These are phyloP conservation scores for Metschnikowia reukaufii DNA, from an alignment of 805 yeast genomes.

Conservation along the genomic window DNA sequence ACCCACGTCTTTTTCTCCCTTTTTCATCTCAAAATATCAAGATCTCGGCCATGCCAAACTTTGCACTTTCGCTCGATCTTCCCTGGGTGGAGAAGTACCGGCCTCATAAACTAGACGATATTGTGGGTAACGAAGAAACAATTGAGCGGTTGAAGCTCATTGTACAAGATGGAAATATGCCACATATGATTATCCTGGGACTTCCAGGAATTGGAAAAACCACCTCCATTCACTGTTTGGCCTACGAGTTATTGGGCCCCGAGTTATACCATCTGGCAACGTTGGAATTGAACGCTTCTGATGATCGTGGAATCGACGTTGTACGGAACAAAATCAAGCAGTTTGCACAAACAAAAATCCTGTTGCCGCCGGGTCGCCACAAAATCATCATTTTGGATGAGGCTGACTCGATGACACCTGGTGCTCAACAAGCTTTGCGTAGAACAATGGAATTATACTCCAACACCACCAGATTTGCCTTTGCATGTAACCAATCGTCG, in stretches of 20 bases:
- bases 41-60: conserved; percentile 12
- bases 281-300: conserved; percentile 91
- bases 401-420: conserved; percentile 96
- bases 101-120: conserved; percentile 73
- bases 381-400: conserved; percentile 92
- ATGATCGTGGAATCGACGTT: conserved; percentile 96
- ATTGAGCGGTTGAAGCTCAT: conserved; percentile 79
- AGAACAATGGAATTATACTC: conserved; percentile 95
- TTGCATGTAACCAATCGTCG: conserved; percentile 93
- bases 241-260: conserved; percentile 73
- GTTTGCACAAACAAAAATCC: conserved; percentile 92
- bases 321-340: conserved; percentile 92
- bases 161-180: conserved; percentile 93
- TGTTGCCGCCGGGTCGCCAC: conserved; percentile 83
- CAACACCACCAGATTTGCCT: conserved; percentile 96
- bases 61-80: conserved; percentile 29
- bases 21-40: not conserved
- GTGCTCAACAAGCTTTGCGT: conserved; percentile 92
- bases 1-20: too few relatives aligned
- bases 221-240: conserved; percentile 88
- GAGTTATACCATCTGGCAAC: conserved; percentile 76
- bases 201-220: conserved; percentile 98
- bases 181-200: conserved; percentile 94
- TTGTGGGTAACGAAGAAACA: conserved; percentile 93
- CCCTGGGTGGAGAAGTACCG: conserved; percentile 91